Conservation (phyloP, 2,329 filamentous ascomycete genomes). For the Fusarium verrucosum region DNA sequence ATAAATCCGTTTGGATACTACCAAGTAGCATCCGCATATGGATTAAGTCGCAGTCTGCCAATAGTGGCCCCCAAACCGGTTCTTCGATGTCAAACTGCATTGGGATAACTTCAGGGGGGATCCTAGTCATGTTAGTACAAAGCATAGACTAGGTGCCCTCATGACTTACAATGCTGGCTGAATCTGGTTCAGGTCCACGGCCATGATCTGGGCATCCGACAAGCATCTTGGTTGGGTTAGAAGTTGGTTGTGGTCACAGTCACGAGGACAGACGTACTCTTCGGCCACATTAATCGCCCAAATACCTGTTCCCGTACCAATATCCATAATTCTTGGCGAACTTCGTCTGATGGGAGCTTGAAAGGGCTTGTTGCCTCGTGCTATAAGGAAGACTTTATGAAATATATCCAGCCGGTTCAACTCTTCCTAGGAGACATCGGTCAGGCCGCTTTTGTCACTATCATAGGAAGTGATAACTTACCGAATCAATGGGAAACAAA, state of each 20-base stretch:
- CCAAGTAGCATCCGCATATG: slow-evolving; percentile 83
- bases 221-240: slow-evolving; percentile 33
- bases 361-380: slow-evolving; percentile 58
- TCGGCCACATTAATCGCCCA: slow-evolving; percentile 88
- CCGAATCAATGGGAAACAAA: slow-evolving; percentile 80
- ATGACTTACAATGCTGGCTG: slow-evolving; percentile 52
- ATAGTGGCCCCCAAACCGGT: slow-evolving; percentile 64
- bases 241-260: background rate
- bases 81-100: slow-evolving; percentile 80
- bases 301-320: slow-evolving; percentile 89
- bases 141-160: background rate
- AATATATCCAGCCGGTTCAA: slow-evolving; percentile 83
- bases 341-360: slow-evolving; percentile 26
- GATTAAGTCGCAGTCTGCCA: slow-evolving; percentile 77
- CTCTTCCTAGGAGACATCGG: slow-evolving; percentile 63
- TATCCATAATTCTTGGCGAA: slow-evolving; percentile 61
- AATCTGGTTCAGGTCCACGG: slow-evolving; percentile 53
- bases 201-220: slow-evolving; percentile 47
- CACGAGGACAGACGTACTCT: slow-evolving; percentile 60
- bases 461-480: slow-evolving; percentile 49
- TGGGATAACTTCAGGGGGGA: slow-evolving; percentile 66
- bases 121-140: slow-evolving; percentile 59
- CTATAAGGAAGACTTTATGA: slow-evolving; percentile 78
- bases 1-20: slow-evolving; percentile 72
- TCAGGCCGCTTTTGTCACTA: slow-evolving; percentile 20